A percentile compares a stretch with the other conserved stretches of the same genome.
These are phyloP conservation scores for Fraxinus pennsylvanica DNA, from an alignment of 257 asterid genomes.

Conservation along the genomic window DNA sequence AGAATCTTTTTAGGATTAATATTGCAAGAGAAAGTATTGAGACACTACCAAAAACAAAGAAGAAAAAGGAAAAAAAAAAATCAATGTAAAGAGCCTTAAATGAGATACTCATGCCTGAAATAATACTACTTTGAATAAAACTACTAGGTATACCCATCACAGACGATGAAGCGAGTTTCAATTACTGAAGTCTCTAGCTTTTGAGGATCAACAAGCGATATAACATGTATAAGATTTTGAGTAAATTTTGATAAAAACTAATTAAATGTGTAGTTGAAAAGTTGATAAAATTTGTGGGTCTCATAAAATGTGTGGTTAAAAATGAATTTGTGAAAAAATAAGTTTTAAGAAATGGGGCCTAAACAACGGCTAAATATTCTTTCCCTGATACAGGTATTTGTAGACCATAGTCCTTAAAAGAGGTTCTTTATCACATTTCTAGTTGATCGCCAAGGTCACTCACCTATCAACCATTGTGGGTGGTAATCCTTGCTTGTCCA, in stretches of 20 bases:
- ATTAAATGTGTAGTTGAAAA: too few species aligned
- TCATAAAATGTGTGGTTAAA: too few species aligned
- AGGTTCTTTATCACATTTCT: neutral
- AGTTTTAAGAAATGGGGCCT: too few species aligned
- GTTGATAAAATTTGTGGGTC: too few species aligned
- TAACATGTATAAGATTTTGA: neutral
- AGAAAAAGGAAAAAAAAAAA: neutral
- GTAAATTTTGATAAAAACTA: too few species aligned
- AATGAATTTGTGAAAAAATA: too few species aligned
- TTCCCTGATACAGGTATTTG: neutral
- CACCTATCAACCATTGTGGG: neutral
- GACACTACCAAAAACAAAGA: too few species aligned
- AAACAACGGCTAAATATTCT: neutral
- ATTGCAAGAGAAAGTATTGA: neutral
- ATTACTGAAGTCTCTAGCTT: neutral
- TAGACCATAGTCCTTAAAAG: neutral
- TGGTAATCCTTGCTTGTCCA: neutral
- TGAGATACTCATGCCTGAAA: constrained; percentile 3
- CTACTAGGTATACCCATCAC: neutral
- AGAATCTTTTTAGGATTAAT: neutral
- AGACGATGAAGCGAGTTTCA: neutral
- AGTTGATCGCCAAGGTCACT: neutral
- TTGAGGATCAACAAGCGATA: constrained; percentile 7
- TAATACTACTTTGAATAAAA: neutral
- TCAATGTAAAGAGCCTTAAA: neutral